Base-by-base conservation (phyloP, 306 rosid species). In the Luffa aegyptiaca region DNA sequence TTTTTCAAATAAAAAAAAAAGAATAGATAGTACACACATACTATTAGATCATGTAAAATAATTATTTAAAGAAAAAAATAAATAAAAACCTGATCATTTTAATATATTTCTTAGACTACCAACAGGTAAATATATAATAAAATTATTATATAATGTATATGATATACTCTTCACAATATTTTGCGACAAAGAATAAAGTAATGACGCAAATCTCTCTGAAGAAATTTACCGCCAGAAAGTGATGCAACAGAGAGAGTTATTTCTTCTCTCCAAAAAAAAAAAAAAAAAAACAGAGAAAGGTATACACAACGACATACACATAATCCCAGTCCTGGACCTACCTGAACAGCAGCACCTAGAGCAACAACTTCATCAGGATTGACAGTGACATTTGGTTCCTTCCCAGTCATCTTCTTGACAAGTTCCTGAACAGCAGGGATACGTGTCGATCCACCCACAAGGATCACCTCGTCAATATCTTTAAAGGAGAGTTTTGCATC, bases 291-390 rank as follows among this genome's bases (percentile, higher is more conserved):
- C 13, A 14, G 11, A 72, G 77, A 45, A 26, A 31, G 58, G 31
- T 3, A 17, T 12, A 31, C 77, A 73, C 8, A 73, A 33, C 21
- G 79, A 16, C 12, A 9, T 16, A 42, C 64, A 2, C 3, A 6
- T 33, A 41, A 18, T 66, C 4, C 5, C 21, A 51, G 21, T 42
- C 0, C 52, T 3, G 56, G 57, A 36, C 85, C 44, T 51, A 93
- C 98, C 96, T 91, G 97, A 82, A 93, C 98, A 37, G 98, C 98
- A 88, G 98, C 98, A 13, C 98, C 98, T 42, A 93, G 86, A 41
- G 98, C 97, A 73, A 93, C 98, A 85, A 93, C 98, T 89, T 93
- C 98, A 84, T 93, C 97, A 39, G 98, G 98, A 81, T 93, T 93
- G 61, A 93, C 98, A 2, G 97, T 91, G 78, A 93, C 95, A 81